Percentiles rank a stretch among this genome's conserved stretches.
Evolutionary conservation across 2,329 filamentous ascomycete species (phyloP).

Genomic region (Diaporthe aspalathi): DNA sequence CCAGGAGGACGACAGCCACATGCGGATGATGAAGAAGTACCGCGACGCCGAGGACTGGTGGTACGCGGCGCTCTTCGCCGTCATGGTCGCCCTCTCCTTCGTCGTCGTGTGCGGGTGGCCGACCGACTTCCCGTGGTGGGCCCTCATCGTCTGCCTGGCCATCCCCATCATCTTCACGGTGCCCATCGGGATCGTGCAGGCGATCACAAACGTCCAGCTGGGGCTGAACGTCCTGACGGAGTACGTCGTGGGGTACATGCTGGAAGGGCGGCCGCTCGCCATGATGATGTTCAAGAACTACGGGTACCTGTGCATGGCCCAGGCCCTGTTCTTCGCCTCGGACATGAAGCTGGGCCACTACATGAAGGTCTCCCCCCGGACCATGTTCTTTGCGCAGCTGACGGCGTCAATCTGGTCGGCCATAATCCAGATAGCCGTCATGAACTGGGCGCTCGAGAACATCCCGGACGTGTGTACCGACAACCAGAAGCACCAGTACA

Average conservation of each 20-base stretch:
- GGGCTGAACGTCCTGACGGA: slow-evolving; percentile 79
- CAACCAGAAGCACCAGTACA: slow-evolving; percentile 66
- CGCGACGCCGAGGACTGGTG: slow-evolving; percentile 70
- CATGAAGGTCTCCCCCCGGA: slow-evolving; percentile 73
- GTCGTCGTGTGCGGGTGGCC: slow-evolving; percentile 66
- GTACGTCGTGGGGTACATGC: slow-evolving; percentile 79
- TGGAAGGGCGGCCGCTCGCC: slow-evolving; percentile 75
- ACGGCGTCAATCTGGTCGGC: slow-evolving; percentile 71
- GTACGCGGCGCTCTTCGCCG: slow-evolving; percentile 63
- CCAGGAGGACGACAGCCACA: slow-evolving; percentile 69
- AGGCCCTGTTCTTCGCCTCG: slow-evolving; percentile 73
- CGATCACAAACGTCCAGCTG: slow-evolving; percentile 71
- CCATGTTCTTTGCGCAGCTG: slow-evolving; percentile 71
- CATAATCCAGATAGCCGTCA: slow-evolving; percentile 71
- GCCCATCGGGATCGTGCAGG: slow-evolving; percentile 71
- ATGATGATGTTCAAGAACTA: slow-evolving; percentile 86
- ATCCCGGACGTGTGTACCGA: slow-evolving; percentile 72
- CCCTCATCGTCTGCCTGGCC: slow-evolving; percentile 66
- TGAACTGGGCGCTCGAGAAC: slow-evolving; percentile 72
- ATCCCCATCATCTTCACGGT: slow-evolving; percentile 70
- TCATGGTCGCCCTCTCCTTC: slow-evolving; percentile 67
- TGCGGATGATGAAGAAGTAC: slow-evolving; percentile 72
- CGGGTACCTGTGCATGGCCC: slow-evolving; percentile 75
- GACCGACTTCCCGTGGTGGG: slow-evolving; percentile 69
- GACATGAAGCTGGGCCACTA: slow-evolving; percentile 78